A percentile compares a stretch with the other conserved stretches of the same genome.
Conservation (phyloP, 148 eudicot species). For the Nyssa sinensis region DNA sequence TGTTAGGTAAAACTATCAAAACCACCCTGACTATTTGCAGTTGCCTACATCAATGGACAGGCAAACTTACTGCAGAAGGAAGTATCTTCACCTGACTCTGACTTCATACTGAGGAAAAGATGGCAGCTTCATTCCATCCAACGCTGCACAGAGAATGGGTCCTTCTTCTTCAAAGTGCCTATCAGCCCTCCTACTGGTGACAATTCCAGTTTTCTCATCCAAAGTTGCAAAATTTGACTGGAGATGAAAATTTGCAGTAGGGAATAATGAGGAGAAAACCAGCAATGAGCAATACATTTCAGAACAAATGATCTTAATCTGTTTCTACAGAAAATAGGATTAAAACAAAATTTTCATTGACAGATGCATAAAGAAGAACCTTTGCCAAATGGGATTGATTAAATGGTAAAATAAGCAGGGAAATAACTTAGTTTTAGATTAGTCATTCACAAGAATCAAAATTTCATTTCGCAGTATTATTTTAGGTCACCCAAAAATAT, state of each 20-base stretch:
- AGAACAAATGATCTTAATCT: not conserved
- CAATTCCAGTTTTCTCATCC: slow-evolving; percentile 80
- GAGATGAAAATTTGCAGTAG: not conserved
- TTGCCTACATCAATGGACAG: not conserved
- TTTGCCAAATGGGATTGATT: slow-evolving; percentile 3
- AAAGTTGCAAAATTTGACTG: slow-evolving; percentile 98
- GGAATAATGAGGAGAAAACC: not conserved
- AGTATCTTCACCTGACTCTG: slow-evolving; percentile 75
- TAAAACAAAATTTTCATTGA: not conserved
- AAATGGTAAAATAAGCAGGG: not conserved
- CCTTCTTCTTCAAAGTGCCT: slow-evolving; percentile 99
- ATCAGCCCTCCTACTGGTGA: slow-evolving; percentile 91
- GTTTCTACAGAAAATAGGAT: not conserved
- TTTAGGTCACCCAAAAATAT: too few species aligned
- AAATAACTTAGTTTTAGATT: not conserved
- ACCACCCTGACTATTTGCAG: not conserved
- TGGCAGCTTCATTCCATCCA: slow-evolving; percentile 92
- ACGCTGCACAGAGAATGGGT: slow-evolving; percentile 86
- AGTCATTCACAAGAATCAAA: not conserved
- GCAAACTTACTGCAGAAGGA: not conserved
- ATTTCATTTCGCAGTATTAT: too few species aligned
- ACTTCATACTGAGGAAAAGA: slow-evolving; percentile 84
- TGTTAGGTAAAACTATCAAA: not conserved
- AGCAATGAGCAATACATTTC: not conserved
- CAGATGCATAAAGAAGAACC: not conserved